A percentile compares a stretch with the other conserved stretches of the same genome.
These are phyloP conservation scores for Rhizopus sp. DNA, from an alignment of 371 early-diverging fungal genomes.

Conservation along the genomic window DNA sequence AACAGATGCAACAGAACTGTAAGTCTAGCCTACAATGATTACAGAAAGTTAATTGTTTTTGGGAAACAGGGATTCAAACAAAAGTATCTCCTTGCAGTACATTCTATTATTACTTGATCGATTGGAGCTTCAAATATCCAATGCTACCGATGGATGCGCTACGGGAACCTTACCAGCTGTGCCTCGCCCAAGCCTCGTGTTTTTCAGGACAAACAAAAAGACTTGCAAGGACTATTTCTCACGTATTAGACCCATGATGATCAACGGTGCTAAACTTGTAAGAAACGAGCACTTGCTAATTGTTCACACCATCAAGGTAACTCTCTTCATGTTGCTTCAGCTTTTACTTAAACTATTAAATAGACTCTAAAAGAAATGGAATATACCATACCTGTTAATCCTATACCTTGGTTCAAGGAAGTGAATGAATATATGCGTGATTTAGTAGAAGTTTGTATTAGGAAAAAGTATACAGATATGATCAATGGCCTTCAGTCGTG, in stretches of 20 bases:
- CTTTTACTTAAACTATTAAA: background rate
- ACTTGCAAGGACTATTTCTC: constrained; percentile 80
- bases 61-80: background rate
- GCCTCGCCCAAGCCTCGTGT: constrained; percentile 66
- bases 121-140: constrained; percentile 73
- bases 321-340: background rate
- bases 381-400: constrained; percentile 18
- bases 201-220: constrained; percentile 73
- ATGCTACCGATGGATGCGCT: constrained; percentile 67
- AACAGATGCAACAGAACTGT: constrained; percentile 9
- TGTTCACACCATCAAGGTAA: constrained; percentile 43
- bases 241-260: constrained; percentile 56
- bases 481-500: constrained; percentile 45
- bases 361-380: constrained; percentile 23
- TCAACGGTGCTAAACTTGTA: constrained; percentile 47
- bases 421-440: constrained; percentile 26
- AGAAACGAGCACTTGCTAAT: constrained; percentile 48
- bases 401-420: constrained; percentile 24
- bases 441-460: constrained; percentile 39
- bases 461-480: constrained; percentile 31
- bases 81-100: constrained; percentile 20
- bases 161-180: constrained; percentile 57
- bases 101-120: constrained; percentile 65
- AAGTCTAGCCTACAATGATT: background rate
- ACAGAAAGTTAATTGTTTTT: background rate